A percentile compares a stretch with the other conserved stretches of the same genome.
Evolutionary conservation across 2,329 filamentous ascomycete genomes (phyloP).

Genomic region (Epichloe baconii): DNA sequence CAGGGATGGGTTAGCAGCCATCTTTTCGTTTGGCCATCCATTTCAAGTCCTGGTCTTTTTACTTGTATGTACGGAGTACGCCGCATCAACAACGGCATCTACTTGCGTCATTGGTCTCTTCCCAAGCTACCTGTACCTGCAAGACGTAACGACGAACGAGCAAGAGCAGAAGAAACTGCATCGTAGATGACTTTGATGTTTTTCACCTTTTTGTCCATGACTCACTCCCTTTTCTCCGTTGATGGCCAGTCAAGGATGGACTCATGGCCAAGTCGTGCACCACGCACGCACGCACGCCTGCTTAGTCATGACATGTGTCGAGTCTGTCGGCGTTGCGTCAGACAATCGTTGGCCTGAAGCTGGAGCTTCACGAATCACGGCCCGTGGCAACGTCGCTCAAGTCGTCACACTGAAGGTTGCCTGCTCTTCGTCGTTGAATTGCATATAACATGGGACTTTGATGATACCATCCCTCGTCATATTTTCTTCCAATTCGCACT

Average conservation of each 20-base stretch:
- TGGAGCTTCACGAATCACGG: background rate
- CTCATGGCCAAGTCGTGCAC: background rate
- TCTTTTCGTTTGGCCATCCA: background rate
- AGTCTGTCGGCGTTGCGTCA: background rate
- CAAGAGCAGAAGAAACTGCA: background rate
- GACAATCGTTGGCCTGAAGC: background rate
- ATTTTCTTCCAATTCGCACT: background rate
- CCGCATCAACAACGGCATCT: background rate
- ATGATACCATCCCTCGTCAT: background rate
- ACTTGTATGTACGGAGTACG: no score
- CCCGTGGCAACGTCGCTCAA: background rate
- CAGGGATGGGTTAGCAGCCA: background rate
- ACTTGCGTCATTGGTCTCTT: background rate
- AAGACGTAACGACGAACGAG: background rate
- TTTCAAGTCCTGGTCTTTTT: background rate
- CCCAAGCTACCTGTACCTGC: background rate
- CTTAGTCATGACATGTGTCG: constrained; percentile 1
- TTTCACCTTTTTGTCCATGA: background rate
- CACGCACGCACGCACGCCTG: background rate
- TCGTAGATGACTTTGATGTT: background rate
- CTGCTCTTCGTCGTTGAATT: background rate
- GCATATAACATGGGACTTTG: background rate
- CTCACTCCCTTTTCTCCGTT: background rate
- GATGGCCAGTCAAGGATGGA: background rate
- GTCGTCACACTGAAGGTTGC: background rate